Percentiles rank a stretch among this genome's conserved stretches.
phyloP scores from a whole-genome alignment of 179 eudicot genomes.

The Silene coronaria region DNA sequence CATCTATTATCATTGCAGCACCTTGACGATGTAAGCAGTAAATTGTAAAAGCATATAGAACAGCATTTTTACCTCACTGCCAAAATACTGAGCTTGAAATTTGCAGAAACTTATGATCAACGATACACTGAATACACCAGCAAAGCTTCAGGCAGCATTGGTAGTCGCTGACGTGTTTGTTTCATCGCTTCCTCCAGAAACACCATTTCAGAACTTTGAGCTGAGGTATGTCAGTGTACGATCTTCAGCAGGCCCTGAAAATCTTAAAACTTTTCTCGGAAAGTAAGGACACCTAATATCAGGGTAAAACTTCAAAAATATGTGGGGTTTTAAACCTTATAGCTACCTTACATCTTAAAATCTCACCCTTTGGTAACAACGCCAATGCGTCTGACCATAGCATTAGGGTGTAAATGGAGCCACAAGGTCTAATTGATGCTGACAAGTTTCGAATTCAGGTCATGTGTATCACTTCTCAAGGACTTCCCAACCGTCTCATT shows the following conservation, averaged over 20 bases:
- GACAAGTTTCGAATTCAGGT: not conserved
- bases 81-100: not conserved
- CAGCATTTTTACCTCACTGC: not conserved
- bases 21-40: conserved; percentile 58
- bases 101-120: conserved; percentile 84
- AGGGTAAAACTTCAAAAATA: not conserved
- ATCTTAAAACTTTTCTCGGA: not conserved
- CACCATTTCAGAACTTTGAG: conserved; percentile 58
- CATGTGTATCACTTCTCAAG: not conserved
- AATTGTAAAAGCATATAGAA: not conserved
- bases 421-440: not conserved
- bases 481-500: not conserved
- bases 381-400: not conserved
- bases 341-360: not conserved
- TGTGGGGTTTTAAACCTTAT: not conserved
- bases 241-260: not conserved
- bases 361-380: not conserved
- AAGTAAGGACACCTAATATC: not conserved
- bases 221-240: conserved; percentile 37
- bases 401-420: not conserved
- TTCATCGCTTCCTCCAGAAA: conserved; percentile 51
- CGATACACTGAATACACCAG: conserved; percentile 52
- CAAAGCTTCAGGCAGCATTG: conserved; percentile 63
- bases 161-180: conserved; percentile 63
- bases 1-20: conserved; percentile 62